Conservation (phyloP, 306 rosid genomes). For the Sechiopsis laciniata region DNA sequence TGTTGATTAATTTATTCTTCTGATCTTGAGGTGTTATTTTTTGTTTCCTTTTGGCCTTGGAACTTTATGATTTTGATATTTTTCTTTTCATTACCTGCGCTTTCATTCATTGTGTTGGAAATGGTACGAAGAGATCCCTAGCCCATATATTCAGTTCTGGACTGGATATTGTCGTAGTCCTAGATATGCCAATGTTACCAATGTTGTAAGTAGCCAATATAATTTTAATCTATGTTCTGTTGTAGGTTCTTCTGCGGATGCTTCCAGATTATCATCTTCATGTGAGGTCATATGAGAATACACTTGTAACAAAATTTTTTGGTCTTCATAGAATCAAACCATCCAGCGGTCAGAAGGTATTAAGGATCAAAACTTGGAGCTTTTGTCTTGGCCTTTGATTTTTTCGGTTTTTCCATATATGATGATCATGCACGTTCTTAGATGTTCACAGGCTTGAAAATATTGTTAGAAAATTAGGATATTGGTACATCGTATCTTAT, state of each 20-base stretch:
- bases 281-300: slow-evolving; percentile 77
- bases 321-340: slow-evolving; percentile 98
- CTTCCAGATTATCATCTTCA: slow-evolving; percentile 96
- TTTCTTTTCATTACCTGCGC: not conserved
- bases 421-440: not conserved
- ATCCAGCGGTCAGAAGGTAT: slow-evolving; percentile 93
- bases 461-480: not conserved
- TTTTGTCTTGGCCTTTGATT: slow-evolving; percentile 18
- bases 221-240: no score
- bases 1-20: not conserved
- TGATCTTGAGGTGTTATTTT: not conserved
- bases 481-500: not conserved
- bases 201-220: no score
- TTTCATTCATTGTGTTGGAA: no score
- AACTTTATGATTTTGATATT: not conserved
- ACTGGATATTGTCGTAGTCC: no score
- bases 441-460: not conserved
- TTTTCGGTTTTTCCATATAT: not conserved
- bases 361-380: slow-evolving; percentile 14
- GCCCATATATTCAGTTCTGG: no score
- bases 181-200: no score
- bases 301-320: slow-evolving; percentile 85
- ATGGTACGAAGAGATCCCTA: no score
- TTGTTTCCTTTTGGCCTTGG: not conserved
- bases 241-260: slow-evolving; percentile 90